Evolutionary conservation across 2,329 filamentous ascomycete species (phyloP), one percentile per base, ranked within the genome.

Genomic region (Zarea fungicola): DNA sequence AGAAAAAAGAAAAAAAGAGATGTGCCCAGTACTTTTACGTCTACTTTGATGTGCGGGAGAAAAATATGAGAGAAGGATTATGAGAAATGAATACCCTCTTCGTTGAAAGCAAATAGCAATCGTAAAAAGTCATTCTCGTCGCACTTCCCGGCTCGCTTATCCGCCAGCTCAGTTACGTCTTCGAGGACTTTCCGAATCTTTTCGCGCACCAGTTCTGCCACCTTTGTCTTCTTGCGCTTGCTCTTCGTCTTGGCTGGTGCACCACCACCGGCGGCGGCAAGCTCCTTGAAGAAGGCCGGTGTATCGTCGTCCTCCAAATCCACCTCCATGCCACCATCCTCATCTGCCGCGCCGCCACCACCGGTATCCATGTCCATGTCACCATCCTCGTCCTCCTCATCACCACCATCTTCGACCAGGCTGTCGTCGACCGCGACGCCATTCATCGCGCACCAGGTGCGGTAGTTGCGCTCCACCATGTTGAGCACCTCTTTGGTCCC

Each of bases 21-120:
- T n/a, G n/a, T n/a, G n/a, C n/a, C n/a, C n/a, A n/a, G n/a, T n/a
- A n/a, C n/a, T n/a, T n/a, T n/a, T n/a, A n/a, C n/a, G n/a, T n/a
- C n/a, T n/a, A n/a, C n/a, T n/a, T n/a, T n/a, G n/a, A n/a, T n/a
- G n/a, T n/a, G n/a, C n/a, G n/a, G n/a, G n/a, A n/a, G n/a, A n/a
- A n/a, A n/a, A n/a, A n/a, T n/a, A n/a, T n/a, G n/a, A n/a, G n/a
- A n/a, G n/a, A n/a, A n/a, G n/a, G n/a, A n/a, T 32, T 29, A 46
- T n/a, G 81, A 86, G 65, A 97, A 97, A 71, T 96, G 92, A 52
- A 97, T 92, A 23, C 89, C 89, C 64, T 95, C 89, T 56, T 89
- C 81, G 64, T 96, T 96, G 67, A 96, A 96, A 2, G 87, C 85
- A 57, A 75, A 77, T 32, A 96, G 69, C 55, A 96, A 67, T 58